These are phyloP conservation scores for Micromonas pusilla DNA, from an alignment of 139 green algal species.

Conservation along the genomic window DNA sequence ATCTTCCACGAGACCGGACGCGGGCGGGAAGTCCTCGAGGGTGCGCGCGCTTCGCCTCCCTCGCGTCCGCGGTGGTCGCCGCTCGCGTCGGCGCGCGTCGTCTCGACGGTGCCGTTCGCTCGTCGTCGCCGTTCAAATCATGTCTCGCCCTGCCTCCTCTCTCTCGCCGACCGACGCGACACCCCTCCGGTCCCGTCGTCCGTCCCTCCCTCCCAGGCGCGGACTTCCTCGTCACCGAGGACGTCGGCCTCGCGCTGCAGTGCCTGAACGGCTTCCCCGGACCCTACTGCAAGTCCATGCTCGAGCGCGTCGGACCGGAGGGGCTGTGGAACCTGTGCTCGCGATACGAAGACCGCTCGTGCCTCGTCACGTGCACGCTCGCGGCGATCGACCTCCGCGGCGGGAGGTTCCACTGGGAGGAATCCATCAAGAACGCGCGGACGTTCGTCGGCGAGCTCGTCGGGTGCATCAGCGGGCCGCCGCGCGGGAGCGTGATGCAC, in stretches of 20 bases:
- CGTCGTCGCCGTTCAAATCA: too few relatives aligned
- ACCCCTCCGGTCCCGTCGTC: too few relatives aligned
- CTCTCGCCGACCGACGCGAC: too few relatives aligned
- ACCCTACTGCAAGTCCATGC: slow-evolving; percentile 7
- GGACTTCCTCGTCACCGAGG: slow-evolving; percentile 12
- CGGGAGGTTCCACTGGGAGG: too few relatives aligned
- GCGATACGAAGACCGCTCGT: not conserved
- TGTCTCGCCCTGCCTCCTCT: too few relatives aligned
- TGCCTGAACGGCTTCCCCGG: slow-evolving; percentile 1
- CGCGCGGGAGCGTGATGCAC: slow-evolving; percentile 4
- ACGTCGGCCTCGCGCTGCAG: not conserved
- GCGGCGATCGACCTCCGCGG: not conserved
- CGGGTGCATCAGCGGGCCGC: not conserved
- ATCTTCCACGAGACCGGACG: not conserved
- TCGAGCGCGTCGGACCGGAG: not conserved
- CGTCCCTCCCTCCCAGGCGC: not conserved
- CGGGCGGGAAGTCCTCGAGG: too few relatives aligned
- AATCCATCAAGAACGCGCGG: not conserved
- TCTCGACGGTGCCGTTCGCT: too few relatives aligned
- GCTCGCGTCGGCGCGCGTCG: too few relatives aligned
- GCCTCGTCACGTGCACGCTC: not conserved
- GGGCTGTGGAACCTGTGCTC: not conserved
- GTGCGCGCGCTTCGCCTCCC: too few relatives aligned
- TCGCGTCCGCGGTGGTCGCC: too few relatives aligned
- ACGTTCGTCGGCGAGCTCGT: not conserved